A percentile compares a stretch with the other conserved stretches of the same genome.
These are phyloP conservation scores for Sphagnum contortum DNA, from an alignment of 225 moss, liverwort and hornwort species.

Conservation along the genomic window DNA sequence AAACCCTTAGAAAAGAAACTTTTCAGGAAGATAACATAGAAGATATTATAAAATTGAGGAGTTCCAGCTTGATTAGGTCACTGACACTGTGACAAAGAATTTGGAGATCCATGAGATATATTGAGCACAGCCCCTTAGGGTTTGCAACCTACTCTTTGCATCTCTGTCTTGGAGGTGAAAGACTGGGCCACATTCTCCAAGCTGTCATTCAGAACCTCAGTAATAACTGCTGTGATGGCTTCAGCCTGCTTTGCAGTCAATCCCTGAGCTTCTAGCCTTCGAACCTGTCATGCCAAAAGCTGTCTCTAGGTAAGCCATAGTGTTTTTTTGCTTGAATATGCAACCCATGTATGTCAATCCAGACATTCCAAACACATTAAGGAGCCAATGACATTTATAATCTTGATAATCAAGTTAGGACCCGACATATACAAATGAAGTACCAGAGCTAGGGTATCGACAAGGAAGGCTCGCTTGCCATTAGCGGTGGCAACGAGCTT, in stretches of 20 bases:
- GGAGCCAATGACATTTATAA: background rate
- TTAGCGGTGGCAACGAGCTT: conserved; percentile 86
- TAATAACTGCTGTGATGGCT: conserved; percentile 96
- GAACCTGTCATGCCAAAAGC: conserved; percentile 40
- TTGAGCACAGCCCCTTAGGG: background rate
- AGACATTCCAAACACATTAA: background rate
- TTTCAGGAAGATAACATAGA: background rate
- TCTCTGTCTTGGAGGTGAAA: conserved; percentile 89
- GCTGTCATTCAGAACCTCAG: conserved; percentile 98
- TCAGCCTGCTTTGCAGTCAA: conserved; percentile 92
- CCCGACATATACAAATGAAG: background rate
- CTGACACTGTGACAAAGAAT: background rate
- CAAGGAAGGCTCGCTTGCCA: conserved; percentile 86
- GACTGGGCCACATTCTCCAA: conserved; percentile 95
- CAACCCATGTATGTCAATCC: background rate
- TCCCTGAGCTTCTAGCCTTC: conserved; percentile 90
- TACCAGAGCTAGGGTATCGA: conserved; percentile 95
- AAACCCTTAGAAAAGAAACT: background rate
- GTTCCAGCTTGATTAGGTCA: background rate
- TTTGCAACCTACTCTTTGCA: conserved; percentile 73
- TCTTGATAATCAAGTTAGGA: background rate
- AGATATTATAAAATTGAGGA: background rate
- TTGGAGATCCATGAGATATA: background rate
- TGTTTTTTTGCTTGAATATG: too few relatives aligned
- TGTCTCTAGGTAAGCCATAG: background rate